These are phyloP conservation scores for Tolypocladium inflatum DNA, from an alignment of 2,329 filamentous ascomycete species.

Conservation along the genomic window DNA sequence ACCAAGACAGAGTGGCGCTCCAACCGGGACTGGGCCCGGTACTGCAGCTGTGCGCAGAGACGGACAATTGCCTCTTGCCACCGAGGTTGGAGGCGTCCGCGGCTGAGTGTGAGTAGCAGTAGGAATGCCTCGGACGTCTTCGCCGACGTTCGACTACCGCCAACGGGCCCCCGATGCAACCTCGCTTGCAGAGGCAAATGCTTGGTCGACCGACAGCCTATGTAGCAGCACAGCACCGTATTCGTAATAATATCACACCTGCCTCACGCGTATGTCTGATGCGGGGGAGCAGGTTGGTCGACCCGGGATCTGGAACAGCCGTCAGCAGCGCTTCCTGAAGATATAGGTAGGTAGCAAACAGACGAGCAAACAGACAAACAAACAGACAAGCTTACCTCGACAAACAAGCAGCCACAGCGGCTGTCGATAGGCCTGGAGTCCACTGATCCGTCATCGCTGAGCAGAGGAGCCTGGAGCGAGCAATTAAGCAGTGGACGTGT, in stretches of 20 bases:
- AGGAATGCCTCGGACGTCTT: background rate
- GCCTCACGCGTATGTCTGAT: background rate
- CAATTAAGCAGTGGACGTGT: too few relatives aligned
- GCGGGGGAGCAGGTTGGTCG: background rate
- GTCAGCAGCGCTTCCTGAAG: background rate
- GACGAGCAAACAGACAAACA: background rate
- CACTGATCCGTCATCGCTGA: too few relatives aligned
- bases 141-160: background rate
- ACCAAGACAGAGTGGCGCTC: too few relatives aligned
- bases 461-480: background rate
- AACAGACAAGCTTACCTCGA: too few relatives aligned
- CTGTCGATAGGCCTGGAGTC: background rate
- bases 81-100: background rate
- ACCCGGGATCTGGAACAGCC: background rate
- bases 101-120: background rate
- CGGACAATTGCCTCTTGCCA: background rate
- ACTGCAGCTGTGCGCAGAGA: background rate
- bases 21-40: too few relatives aligned
- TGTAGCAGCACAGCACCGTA: background rate
- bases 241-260: background rate
- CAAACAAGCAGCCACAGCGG: background rate
- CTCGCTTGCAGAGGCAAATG: background rate
- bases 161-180: background rate
- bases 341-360: background rate
- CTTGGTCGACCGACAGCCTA: background rate